Percentiles rank a stretch among this genome's conserved stretches.
phyloP scores from a whole-genome alignment of 208 protist species.

The Trypanosoma lewisi region DNA sequence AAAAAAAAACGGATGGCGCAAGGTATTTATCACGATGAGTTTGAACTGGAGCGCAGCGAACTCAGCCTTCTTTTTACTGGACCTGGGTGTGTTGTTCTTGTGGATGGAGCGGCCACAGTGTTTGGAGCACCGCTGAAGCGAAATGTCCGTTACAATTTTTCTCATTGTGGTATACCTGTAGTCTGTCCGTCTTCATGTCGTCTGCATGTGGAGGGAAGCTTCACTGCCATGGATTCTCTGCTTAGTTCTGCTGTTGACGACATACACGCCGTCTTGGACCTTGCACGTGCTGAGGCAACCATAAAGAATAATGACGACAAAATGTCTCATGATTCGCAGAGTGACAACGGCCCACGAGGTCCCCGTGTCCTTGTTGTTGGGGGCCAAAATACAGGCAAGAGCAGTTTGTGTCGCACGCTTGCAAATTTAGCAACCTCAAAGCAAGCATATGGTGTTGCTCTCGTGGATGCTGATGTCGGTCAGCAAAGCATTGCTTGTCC shows the following conservation, averaged over 20 bases:
- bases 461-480: slow-evolving; percentile 74
- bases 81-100: slow-evolving; percentile 40
- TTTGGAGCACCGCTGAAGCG: slow-evolving; percentile 46
- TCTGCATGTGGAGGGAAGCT: slow-evolving; percentile 50
- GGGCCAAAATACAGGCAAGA: slow-evolving; percentile 68
- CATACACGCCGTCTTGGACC: slow-evolving; percentile 54
- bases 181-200: slow-evolving; percentile 32
- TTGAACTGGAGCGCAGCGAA: slow-evolving; percentile 27
- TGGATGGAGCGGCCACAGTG: slow-evolving; percentile 46
- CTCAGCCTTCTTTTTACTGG: slow-evolving; percentile 25
- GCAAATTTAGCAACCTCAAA: slow-evolving; percentile 59
- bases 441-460: slow-evolving; percentile 42
- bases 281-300: slow-evolving; percentile 42
- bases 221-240: slow-evolving; percentile 17
- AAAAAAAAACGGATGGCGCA: slow-evolving; percentile 2
- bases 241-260: slow-evolving; percentile 38
- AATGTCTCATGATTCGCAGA: slow-evolving; percentile 1
- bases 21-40: slow-evolving; percentile 11
- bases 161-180: slow-evolving; percentile 37
- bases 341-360: slow-evolving; percentile 22
- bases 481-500: slow-evolving; percentile 72
- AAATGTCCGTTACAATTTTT: slow-evolving; percentile 67
- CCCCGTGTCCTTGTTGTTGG: slow-evolving; percentile 78
- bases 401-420: slow-evolving; percentile 48
- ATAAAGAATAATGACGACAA: not conserved